Conservation (phyloP, 768 basidiomycete genomes). For the Naganishia friedmannii region DNA sequence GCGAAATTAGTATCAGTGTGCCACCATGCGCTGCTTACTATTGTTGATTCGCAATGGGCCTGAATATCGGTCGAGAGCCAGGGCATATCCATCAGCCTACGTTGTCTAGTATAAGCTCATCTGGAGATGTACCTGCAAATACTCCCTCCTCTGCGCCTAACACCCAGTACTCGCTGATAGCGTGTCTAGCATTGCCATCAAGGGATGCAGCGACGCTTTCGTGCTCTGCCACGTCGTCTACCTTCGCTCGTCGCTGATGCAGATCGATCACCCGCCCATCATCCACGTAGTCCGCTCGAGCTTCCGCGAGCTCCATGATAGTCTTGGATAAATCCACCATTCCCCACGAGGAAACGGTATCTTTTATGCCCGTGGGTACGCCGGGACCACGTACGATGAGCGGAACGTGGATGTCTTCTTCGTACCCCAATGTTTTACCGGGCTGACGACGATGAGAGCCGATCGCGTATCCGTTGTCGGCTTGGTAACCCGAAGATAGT, state of each 20-base stretch:
- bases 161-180: constrained; percentile 27
- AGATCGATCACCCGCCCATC: constrained; percentile 28
- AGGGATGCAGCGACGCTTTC: too few relatives aligned
- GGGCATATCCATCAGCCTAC: not conserved
- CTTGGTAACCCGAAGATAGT: not conserved
- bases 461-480: constrained; percentile 37
- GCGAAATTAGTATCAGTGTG: not conserved
- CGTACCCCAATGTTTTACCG: constrained; percentile 36
- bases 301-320: constrained; percentile 35
- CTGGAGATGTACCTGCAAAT: constrained; percentile 11
- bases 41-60: not conserved
- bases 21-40: not conserved
- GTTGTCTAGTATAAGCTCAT: not conserved
- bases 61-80: not conserved
- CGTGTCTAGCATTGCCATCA: not conserved
- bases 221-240: not conserved
- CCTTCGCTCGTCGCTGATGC: not conserved
- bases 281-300: constrained; percentile 34
- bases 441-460: constrained; percentile 36
- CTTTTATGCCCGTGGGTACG: constrained; percentile 21
- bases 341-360: constrained; percentile 31
- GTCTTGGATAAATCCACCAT: constrained; percentile 36
- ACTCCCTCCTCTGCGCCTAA: constrained; percentile 29
- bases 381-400: constrained; percentile 36
- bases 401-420: constrained; percentile 39